These are phyloP conservation scores for Talaromyces nanjingensis DNA, from an alignment of 495 filamentous ascomycete genomes.

Conservation along the genomic window DNA sequence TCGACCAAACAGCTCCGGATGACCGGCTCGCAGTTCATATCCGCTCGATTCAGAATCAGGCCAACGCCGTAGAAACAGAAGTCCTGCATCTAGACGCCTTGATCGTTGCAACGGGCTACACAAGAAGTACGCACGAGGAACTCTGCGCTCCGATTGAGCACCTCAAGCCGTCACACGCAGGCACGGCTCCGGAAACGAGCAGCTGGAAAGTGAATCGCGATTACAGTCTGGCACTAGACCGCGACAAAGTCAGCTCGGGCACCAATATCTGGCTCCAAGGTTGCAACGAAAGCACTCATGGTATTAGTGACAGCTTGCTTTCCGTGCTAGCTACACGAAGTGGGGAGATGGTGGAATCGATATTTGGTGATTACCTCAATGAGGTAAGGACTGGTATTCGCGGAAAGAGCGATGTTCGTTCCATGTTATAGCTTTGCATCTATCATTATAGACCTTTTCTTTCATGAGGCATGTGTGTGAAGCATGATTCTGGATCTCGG, in stretches of 20 bases:
- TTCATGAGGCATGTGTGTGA: neutral
- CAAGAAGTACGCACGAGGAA: constrained; percentile 68
- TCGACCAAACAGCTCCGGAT: constrained; percentile 43
- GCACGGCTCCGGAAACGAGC: constrained; percentile 16
- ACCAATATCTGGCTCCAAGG: constrained; percentile 90
- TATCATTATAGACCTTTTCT: neutral
- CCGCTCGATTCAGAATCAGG: constrained; percentile 15
- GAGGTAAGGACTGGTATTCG: neutral
- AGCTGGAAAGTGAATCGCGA: constrained; percentile 48
- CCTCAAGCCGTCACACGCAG: constrained; percentile 50
- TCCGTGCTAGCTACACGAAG: constrained; percentile 70
- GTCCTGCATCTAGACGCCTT: constrained; percentile 68
- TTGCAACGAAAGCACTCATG: constrained; percentile 87
- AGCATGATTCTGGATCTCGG: neutral
- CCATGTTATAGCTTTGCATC: neutral
- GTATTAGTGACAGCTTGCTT: constrained; percentile 73
- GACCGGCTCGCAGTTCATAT: constrained; percentile 35
- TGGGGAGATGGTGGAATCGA: constrained; percentile 69
- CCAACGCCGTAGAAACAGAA: constrained; percentile 26
- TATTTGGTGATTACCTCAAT: constrained; percentile 52
- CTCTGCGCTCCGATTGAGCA: constrained; percentile 58
- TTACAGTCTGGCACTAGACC: constrained; percentile 66
- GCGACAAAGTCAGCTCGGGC: constrained; percentile 51
- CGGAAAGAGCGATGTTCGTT: neutral
- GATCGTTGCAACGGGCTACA: constrained; percentile 85